phyloP scores from a whole-genome alignment of 345 rosid species.

The Atalantia buxifolia region DNA sequence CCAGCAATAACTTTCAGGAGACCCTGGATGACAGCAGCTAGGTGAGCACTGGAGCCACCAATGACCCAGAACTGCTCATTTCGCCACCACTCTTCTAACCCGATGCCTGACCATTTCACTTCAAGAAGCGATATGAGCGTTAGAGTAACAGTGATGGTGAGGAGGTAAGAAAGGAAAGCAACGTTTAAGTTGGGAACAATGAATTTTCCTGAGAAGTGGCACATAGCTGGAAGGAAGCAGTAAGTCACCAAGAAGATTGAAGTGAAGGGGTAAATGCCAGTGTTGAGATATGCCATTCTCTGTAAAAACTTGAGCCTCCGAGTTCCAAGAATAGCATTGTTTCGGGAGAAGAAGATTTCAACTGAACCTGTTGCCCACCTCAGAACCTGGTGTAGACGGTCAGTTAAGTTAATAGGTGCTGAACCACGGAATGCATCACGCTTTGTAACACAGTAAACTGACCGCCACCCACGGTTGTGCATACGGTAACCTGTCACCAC shows the following conservation, averaged over 20 bases:
- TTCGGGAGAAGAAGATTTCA: conserved; percentile 81
- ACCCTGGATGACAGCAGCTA: conserved; percentile 81
- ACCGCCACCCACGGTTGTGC: conserved; percentile 99
- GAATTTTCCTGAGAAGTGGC: conserved; percentile 76
- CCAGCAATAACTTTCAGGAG: conserved; percentile 78
- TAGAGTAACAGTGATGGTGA: conserved; percentile 57
- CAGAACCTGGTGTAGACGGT: conserved; percentile 87
- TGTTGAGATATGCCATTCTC: conserved; percentile 78
- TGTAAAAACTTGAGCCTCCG: conserved; percentile 80
- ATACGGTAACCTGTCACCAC: conserved; percentile 93
- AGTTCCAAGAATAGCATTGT: conserved; percentile 68
- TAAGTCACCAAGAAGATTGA: conserved; percentile 69
- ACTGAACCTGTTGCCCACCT: conserved; percentile 98
- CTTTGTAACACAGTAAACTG: conserved; percentile 82
- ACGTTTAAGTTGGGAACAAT: conserved; percentile 60
- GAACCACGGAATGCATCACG: conserved; percentile 91
- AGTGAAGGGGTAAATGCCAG: conserved; percentile 88
- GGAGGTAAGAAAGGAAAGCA: conserved; percentile 66
- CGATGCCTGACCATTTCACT: conserved; percentile 86
- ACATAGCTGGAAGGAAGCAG: conserved; percentile 87
- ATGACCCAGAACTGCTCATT: conserved; percentile 95
- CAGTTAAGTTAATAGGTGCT: conserved; percentile 90
- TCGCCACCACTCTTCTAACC: conserved; percentile 87
- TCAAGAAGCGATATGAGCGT: conserved; percentile 72
- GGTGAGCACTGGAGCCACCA: conserved; percentile 91